Evolutionary conservation across 768 basidiomycete species (phyloP).

Genomic region (Crucibulum laeve): DNA sequence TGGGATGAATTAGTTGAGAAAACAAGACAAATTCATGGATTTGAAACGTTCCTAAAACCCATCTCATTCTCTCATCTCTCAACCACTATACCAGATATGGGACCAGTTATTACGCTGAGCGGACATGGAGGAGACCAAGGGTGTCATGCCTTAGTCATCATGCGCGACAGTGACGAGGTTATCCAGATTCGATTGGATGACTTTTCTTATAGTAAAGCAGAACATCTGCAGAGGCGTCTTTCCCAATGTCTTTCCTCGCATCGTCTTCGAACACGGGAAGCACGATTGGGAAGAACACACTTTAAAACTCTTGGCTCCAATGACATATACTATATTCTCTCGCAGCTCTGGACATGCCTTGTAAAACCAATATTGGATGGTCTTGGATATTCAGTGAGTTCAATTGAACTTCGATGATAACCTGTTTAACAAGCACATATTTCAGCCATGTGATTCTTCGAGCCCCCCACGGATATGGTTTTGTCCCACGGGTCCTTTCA

Average conservation of each 20-base stretch:
- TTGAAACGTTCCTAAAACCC: not conserved
- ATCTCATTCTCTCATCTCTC: not conserved
- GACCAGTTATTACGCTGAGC: not conserved
- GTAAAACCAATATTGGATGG: not conserved
- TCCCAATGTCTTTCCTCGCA: not conserved
- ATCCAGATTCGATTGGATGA: not conserved
- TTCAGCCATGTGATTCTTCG: not conserved
- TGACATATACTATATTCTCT: not conserved
- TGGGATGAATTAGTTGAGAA: not conserved
- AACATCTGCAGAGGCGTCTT: not conserved
- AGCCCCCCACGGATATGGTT: not conserved
- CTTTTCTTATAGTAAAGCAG: not conserved
- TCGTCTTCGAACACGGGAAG: not conserved
- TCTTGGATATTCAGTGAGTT: not conserved
- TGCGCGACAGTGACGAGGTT: not conserved
- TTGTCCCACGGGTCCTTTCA: not conserved
- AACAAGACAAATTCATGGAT: not conserved
- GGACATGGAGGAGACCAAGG: not conserved
- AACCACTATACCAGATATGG: not conserved
- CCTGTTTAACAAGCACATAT: not conserved
- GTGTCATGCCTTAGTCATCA: not conserved
- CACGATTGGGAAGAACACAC: not conserved
- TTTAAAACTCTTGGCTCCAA: not conserved
- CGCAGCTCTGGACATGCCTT: not conserved
- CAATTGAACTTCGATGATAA: not conserved